Evolutionary conservation across 1,284 basidiomycete species (phyloP).

Genomic region (Sporisorium exsertum): DNA sequence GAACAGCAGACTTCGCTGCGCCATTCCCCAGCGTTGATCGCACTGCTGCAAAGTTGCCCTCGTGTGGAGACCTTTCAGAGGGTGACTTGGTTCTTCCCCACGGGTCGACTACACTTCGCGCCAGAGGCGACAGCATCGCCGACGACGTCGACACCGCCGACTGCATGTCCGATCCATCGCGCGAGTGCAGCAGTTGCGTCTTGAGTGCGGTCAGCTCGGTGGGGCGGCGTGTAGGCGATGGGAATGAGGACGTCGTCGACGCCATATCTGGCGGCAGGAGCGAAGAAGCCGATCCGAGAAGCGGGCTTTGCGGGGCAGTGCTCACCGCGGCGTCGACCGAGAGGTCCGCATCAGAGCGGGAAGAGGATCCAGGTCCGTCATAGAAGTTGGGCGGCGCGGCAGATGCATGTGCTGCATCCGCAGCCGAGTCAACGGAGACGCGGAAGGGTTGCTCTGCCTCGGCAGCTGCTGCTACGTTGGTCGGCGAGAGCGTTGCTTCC

Average conservation of each 20-base stretch:
- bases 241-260: conserved; percentile 17
- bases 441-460: conserved; percentile 46
- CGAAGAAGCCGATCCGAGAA: conserved; percentile 3
- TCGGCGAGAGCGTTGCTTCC: neutral
- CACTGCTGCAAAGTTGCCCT: neutral
- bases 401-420: conserved; percentile 52
- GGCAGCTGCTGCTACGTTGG: neutral
- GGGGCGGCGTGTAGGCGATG: conserved; percentile 9
- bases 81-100: conserved; percentile 9
- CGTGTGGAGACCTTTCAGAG: neutral
- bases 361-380: conserved; percentile 21
- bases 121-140: conserved; percentile 37
- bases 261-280: conserved; percentile 24
- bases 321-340: conserved; percentile 19
- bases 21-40: neutral
- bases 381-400: conserved; percentile 50
- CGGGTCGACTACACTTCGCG: conserved; percentile 41
- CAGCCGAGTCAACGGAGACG: conserved; percentile 57
- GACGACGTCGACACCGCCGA: conserved; percentile 35
- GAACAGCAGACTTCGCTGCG: neutral
- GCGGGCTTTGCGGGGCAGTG: conserved; percentile 20
- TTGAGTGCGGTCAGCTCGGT: conserved; percentile 11
- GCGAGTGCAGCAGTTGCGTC: conserved; percentile 22
- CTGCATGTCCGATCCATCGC: conserved; percentile 32
- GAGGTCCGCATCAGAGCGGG: conserved; percentile 17